Evolutionary conservation across 1,139 yeast genomes (phyloP).

Genomic region (Taphrina communis): DNA sequence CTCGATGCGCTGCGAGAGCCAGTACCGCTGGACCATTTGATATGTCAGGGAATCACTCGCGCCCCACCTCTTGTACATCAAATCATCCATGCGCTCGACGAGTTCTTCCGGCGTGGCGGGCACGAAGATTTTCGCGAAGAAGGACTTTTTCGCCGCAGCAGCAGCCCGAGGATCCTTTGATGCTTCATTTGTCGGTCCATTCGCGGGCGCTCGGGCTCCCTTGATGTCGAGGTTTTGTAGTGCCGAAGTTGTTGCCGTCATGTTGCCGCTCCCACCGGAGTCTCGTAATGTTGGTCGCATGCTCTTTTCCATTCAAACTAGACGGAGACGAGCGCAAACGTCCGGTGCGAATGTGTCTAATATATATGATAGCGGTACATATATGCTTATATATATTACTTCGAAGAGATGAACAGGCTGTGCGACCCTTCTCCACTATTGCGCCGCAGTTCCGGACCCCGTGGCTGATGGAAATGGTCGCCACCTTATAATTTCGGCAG

Average conservation of each 20-base stretch:
- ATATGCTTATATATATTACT: background rate
- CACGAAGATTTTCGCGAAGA: conserved; percentile 1
- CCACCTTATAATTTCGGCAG: background rate
- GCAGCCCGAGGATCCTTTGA: background rate
- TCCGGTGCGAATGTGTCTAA: background rate
- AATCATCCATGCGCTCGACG: conserved; percentile 10
- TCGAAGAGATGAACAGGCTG: too few relatives aligned
- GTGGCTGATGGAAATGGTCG: background rate
- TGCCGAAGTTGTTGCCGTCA: background rate
- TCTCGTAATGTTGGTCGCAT: conserved; percentile 5
- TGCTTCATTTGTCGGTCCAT: background rate
- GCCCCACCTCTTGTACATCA: conserved; percentile 25
- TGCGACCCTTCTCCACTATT: background rate
- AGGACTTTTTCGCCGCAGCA: conserved; percentile 10
- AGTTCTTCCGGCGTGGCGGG: conserved; percentile 2
- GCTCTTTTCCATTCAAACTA: background rate
- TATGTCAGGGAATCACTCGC: conserved; percentile 3
- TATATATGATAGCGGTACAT: background rate
- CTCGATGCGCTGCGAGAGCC: conserved; percentile 20
- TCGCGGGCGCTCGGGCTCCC: background rate
- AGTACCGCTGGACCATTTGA: conserved; percentile 21
- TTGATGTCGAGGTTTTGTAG: background rate
- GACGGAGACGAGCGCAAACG: background rate
- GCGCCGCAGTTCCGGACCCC: background rate
- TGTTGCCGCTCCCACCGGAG: background rate